These are phyloP conservation scores for Paralagenidium karlingii DNA, from an alignment of 352 stramenopile genomes.

Conservation along the genomic window DNA sequence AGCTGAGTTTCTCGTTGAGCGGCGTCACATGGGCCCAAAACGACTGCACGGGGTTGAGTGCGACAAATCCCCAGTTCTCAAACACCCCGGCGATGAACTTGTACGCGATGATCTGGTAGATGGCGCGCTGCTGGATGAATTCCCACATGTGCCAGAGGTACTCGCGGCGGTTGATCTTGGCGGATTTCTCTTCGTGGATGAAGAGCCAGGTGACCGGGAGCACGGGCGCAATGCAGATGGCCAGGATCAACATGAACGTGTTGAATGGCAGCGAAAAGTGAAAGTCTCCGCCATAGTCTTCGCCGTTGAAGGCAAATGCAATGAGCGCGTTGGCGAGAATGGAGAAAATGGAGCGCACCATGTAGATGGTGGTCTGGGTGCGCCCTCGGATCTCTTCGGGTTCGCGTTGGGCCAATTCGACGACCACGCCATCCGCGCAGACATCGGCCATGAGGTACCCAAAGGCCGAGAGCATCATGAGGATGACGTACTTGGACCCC, in stretches of 20 bases:
- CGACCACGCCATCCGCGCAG: constrained; percentile 30
- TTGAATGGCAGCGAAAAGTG: constrained; percentile 31
- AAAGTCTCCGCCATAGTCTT: constrained; percentile 33
- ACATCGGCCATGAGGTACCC: constrained; percentile 41
- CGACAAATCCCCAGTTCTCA: constrained; percentile 10
- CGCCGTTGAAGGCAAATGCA: constrained; percentile 34
- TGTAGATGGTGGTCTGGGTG: constrained; percentile 41
- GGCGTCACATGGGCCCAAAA: constrained; percentile 11
- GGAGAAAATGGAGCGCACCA: constrained; percentile 23
- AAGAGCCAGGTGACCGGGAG: constrained; percentile 27
- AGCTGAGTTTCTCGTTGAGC: constrained; percentile 12
- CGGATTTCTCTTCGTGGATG: constrained; percentile 32
- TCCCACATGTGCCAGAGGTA: constrained; percentile 22
- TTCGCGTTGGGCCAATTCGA: constrained; percentile 47
- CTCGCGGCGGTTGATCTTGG: constrained; percentile 11
- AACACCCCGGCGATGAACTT: constrained; percentile 19
- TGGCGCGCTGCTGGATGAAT: constrained; percentile 13
- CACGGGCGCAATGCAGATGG: constrained; percentile 15
- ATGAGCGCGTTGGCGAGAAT: constrained; percentile 24
- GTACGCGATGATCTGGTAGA: constrained; percentile 32
- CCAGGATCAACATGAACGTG: constrained; percentile 28
- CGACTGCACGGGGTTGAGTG: constrained; percentile 11
- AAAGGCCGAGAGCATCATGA: constrained; percentile 38
- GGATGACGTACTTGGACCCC: constrained; percentile 28
- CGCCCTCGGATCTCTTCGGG: constrained; percentile 29